Conservation (phyloP, 2,329 filamentous ascomycete genomes). For the Alternaria longipes region DNA sequence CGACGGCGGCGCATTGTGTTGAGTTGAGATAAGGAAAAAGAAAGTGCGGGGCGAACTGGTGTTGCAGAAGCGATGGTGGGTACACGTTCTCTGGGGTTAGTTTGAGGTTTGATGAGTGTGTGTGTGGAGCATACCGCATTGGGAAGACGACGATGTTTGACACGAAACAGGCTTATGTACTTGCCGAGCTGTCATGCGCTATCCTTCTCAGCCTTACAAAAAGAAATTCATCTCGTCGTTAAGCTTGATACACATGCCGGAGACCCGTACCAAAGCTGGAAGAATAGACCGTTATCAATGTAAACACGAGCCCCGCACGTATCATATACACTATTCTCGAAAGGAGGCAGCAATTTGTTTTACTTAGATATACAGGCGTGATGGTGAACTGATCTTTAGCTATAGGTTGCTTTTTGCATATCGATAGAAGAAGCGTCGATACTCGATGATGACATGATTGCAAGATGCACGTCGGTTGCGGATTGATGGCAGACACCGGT, state of each 20-base stretch:
- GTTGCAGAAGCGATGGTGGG: not conserved
- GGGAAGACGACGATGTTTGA: not conserved
- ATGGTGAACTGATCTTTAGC: not conserved
- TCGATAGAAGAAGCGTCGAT: not conserved
- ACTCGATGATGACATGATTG: not conserved
- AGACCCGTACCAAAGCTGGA: not conserved
- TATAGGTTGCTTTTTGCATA: not conserved
- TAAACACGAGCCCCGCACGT: not conserved
- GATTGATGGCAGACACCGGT: not conserved
- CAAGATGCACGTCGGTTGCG: slow-evolving; percentile 1
- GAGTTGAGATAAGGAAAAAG: slow-evolving; percentile 6
- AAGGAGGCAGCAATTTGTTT: not conserved
- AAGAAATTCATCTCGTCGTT: not conserved
- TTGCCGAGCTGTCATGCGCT: not conserved
- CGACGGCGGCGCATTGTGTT: slow-evolving; percentile 29
- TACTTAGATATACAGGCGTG: not conserved
- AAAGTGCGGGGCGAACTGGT: not conserved
- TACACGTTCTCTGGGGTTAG: not conserved
- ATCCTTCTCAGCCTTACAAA: not conserved
- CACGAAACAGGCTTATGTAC: not conserved
- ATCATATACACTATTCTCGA: not conserved
- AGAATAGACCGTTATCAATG: not conserved
- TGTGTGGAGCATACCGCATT: slow-evolving; percentile 1
- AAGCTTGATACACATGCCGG: not conserved
- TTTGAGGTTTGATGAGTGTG: not conserved